Conservation (phyloP, 1,139 yeast species). For the Hansenula sp. region DNA sequence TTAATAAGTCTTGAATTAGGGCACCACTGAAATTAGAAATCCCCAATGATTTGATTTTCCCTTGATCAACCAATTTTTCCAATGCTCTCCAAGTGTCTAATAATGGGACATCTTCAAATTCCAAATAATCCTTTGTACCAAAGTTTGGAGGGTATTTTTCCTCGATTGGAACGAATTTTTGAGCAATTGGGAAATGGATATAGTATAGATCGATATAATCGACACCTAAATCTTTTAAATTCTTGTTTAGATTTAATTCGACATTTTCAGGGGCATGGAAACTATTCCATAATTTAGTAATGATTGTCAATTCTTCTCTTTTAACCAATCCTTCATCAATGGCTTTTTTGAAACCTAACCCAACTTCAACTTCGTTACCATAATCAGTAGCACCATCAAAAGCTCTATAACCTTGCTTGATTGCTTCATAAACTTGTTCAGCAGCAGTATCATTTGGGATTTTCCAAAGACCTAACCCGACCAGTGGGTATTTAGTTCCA, state of each 20-base stretch:
- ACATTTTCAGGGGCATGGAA: conserved; percentile 61
- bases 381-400: conserved; percentile 79
- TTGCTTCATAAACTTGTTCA: conserved; percentile 60
- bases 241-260: conserved; percentile 52
- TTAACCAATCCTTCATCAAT: conserved; percentile 62
- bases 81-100: conserved; percentile 77
- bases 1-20: conserved; percentile 67
- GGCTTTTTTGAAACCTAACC: conserved; percentile 63
- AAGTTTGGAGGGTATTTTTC: conserved; percentile 72
- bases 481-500: conserved; percentile 57
- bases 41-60: conserved; percentile 76
- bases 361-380: conserved; percentile 74
- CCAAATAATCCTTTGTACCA: conserved; percentile 52
- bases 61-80: conserved; percentile 58
- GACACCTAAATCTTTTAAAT: conserved; percentile 58
- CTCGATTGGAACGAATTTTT: conserved; percentile 67
- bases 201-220: conserved; percentile 73
- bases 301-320: conserved; percentile 70
- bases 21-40: conserved; percentile 81
- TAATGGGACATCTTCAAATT: conserved; percentile 67
- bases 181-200: conserved; percentile 80
- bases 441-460: conserved; percentile 54
- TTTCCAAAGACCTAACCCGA: conserved; percentile 71
- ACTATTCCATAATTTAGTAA: conserved; percentile 79
- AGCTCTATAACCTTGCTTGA: conserved; percentile 67